Evolutionary conservation across 192 early-diverging fungal genomes (phyloP).

Genomic region (Mortierella antarctica): DNA sequence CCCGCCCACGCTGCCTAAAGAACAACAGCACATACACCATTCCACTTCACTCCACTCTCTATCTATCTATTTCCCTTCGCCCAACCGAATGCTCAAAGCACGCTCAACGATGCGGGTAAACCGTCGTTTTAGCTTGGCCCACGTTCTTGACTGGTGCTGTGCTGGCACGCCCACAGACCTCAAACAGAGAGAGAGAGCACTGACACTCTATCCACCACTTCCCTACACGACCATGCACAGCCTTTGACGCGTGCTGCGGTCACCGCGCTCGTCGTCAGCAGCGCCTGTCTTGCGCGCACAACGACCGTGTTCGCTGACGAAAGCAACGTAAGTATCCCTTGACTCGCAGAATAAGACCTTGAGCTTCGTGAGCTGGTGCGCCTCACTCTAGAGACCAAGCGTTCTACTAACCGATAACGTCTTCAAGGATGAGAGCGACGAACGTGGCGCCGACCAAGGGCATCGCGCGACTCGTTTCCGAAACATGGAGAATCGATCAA

Average conservation of each 20-base stretch:
- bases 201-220: not conserved
- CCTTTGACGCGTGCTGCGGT: slow-evolving; percentile 14
- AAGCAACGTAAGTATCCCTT: too few species aligned
- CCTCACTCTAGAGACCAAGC: too few species aligned
- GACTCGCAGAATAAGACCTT: too few species aligned
- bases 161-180: too few species aligned
- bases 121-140: not conserved
- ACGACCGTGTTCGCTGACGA: slow-evolving; percentile 9
- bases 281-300: not conserved
- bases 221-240: not conserved
- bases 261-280: slow-evolving; percentile 2
- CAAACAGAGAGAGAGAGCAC: not conserved
- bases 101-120: too few species aligned
- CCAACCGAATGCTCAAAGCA: too few species aligned
- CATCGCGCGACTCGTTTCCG: not conserved
- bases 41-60: too few species aligned
- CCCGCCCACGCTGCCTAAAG: too few species aligned
- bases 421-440: not conserved
- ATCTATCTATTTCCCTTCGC: too few species aligned
- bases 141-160: not conserved
- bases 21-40: too few species aligned
- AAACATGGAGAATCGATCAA: not conserved
- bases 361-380: too few species aligned
- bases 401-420: too few species aligned
- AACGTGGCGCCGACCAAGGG: not conserved